Percentiles rank a stretch among this genome's conserved stretches.
Evolutionary conservation across 345 rosid species (phyloP).

Genomic region (Populus euphratica): DNA sequence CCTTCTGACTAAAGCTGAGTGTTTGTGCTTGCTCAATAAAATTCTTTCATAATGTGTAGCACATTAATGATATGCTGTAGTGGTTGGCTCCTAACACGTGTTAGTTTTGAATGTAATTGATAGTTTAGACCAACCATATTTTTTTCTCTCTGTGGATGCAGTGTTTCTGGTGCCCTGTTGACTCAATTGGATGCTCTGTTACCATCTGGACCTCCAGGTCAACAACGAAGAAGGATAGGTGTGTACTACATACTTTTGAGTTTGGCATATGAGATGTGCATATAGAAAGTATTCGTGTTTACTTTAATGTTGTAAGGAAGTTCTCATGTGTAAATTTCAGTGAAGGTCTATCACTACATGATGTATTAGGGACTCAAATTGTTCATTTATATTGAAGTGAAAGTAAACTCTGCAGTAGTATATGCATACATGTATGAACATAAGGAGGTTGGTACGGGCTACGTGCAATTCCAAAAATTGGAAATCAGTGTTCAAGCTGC

Average conservation of each 20-base stretch:
- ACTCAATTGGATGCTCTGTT: constrained; percentile 65
- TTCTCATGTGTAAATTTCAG: background rate
- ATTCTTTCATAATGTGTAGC: background rate
- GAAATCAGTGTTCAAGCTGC: too few species aligned
- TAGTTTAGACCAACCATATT: constrained; percentile 3
- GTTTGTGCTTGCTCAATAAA: background rate
- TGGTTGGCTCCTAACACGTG: too few species aligned
- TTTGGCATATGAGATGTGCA: background rate
- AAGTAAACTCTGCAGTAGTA: too few species aligned
- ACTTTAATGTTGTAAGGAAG: background rate
- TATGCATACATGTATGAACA: too few species aligned
- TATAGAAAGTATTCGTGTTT: constrained; percentile 5
- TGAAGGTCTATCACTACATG: background rate
- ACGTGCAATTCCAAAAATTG: too few species aligned
- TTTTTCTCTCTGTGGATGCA: constrained; percentile 23
- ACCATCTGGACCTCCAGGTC: constrained; percentile 73
- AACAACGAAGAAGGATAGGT: constrained; percentile 80
- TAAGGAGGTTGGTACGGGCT: too few species aligned
- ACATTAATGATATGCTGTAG: background rate
- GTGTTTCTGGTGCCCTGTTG: constrained; percentile 51
- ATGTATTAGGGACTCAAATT: background rate
- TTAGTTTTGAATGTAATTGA: background rate
- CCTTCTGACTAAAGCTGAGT: background rate
- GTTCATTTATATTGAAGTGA: background rate
- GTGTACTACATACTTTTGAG: constrained; percentile 14